These are phyloP conservation scores for Boletus reticulatus DNA, from an alignment of 768 basidiomycete genomes.

Conservation along the genomic window DNA sequence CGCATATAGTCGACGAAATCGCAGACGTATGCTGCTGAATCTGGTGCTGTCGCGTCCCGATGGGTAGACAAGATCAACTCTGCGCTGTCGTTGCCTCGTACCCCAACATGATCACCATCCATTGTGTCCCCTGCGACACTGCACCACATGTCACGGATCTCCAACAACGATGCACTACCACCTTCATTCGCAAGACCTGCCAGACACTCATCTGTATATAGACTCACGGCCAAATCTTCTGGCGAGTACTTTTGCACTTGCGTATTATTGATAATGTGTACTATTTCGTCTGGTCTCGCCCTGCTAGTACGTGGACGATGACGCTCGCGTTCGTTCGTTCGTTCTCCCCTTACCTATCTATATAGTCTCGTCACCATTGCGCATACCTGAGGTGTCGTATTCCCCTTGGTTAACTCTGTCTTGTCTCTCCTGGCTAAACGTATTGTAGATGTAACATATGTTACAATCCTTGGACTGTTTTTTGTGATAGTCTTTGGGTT, in stretches of 20 bases:
- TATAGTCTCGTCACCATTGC: background rate
- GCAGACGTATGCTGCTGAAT: conserved; percentile 41
- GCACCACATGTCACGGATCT: background rate
- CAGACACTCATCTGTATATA: background rate
- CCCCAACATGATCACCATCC: background rate
- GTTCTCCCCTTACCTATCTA: background rate
- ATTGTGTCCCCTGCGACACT: background rate
- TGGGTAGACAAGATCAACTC: conserved; percentile 44
- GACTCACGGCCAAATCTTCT: background rate
- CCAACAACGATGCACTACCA: background rate
- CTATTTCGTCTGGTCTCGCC: background rate
- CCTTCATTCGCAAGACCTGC: background rate
- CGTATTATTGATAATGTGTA: conserved; percentile 1
- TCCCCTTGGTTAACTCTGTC: background rate
- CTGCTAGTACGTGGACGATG: background rate
- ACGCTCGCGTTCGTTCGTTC: background rate
- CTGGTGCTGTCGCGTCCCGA: conserved; percentile 30
- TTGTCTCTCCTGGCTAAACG: background rate
- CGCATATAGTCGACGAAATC: conserved; percentile 44
- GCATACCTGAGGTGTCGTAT: background rate
- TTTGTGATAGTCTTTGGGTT: no score
- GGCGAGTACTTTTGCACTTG: background rate
- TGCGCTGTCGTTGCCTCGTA: conserved; percentile 22
- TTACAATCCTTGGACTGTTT: no score
- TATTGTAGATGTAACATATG: no score